phyloP scores from a whole-genome alignment of 768 basidiomycete species.

The Tricholoma furcatifolium region DNA sequence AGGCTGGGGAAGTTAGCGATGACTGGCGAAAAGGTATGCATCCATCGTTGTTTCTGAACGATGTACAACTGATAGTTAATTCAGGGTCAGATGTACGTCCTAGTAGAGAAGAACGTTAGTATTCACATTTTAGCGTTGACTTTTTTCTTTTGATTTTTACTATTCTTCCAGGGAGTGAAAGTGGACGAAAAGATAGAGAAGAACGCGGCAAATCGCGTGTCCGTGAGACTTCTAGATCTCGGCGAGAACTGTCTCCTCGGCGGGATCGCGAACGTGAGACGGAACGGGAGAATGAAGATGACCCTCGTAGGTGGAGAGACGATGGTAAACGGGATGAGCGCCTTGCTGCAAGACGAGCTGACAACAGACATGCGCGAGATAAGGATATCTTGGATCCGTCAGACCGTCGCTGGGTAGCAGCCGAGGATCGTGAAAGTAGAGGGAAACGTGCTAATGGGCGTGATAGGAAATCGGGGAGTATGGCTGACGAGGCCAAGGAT shows the following conservation, averaged over 20 bases:
- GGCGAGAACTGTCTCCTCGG: slow-evolving; percentile 56
- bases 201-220: slow-evolving; percentile 61
- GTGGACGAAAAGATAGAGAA: slow-evolving; percentile 57
- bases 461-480: slow-evolving; percentile 47
- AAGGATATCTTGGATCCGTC: slow-evolving; percentile 46
- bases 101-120: slow-evolving; percentile 63
- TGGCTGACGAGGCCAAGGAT: slow-evolving; percentile 42
- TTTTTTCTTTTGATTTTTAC: background rate
- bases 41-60: slow-evolving; percentile 13
- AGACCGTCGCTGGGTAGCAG: slow-evolving; percentile 57
- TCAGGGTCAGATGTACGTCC: slow-evolving; percentile 51
- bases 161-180: slow-evolving; percentile 45
- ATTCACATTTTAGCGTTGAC: background rate
- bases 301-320: slow-evolving; percentile 77
- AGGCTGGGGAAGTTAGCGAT: slow-evolving; percentile 70
- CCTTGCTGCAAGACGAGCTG: slow-evolving; percentile 58
- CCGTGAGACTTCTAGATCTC: slow-evolving; percentile 61
- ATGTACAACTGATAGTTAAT: slow-evolving; percentile 11
- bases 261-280: slow-evolving; percentile 46
- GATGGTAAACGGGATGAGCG: slow-evolving; percentile 82
- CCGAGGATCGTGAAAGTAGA: slow-evolving; percentile 71
- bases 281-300: slow-evolving; percentile 55
- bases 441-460: slow-evolving; percentile 58
- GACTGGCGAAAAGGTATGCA: slow-evolving; percentile 83
- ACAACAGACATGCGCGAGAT: slow-evolving; percentile 40